phyloP scores from a whole-genome alignment of 208 protist genomes.

The Acanthamoeba lenticulata region DNA sequence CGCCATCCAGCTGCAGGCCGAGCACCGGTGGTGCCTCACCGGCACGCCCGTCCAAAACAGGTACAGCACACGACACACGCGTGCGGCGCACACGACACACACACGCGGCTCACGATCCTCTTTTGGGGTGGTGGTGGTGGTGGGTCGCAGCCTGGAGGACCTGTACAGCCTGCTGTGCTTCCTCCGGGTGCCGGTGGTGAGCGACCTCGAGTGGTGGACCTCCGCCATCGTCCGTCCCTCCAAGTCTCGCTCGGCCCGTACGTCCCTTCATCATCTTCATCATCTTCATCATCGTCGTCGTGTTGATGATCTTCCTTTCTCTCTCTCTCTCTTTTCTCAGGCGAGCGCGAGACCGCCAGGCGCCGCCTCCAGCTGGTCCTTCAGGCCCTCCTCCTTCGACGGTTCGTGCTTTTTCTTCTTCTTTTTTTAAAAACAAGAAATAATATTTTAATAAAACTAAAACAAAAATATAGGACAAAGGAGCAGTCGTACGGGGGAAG shows the following conservation, averaged over 20 bases:
- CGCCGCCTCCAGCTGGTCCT: background rate
- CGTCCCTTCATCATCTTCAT: too few relatives aligned
- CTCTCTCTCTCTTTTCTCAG: background rate
- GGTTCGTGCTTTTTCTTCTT: background rate
- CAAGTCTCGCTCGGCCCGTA: background rate
- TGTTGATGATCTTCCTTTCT: background rate
- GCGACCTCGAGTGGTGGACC: background rate
- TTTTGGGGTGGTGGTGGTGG: background rate
- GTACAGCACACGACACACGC: slow-evolving; percentile 64
- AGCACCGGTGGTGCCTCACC: slow-evolving; percentile 84
- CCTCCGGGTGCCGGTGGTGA: background rate
- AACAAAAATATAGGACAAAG: background rate
- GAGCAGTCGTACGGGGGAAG: background rate
- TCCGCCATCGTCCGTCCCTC: background rate
- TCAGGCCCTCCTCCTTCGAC: background rate
- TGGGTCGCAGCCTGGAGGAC: background rate
- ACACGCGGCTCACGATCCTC: too few relatives aligned
- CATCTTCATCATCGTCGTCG: background rate
- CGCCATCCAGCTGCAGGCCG: slow-evolving; percentile 70
- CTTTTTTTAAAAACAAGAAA: background rate
- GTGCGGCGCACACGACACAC: too few relatives aligned
- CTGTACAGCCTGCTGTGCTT: background rate
- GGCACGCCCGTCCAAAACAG: slow-evolving; percentile 88
- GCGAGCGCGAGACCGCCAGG: background rate
- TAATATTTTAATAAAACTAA: background rate